A percentile compares a stretch with the other conserved stretches of the same genome.
Evolutionary conservation across 1,284 basidiomycete species (phyloP).

Genomic region (Lignosus rhinocerotis): DNA sequence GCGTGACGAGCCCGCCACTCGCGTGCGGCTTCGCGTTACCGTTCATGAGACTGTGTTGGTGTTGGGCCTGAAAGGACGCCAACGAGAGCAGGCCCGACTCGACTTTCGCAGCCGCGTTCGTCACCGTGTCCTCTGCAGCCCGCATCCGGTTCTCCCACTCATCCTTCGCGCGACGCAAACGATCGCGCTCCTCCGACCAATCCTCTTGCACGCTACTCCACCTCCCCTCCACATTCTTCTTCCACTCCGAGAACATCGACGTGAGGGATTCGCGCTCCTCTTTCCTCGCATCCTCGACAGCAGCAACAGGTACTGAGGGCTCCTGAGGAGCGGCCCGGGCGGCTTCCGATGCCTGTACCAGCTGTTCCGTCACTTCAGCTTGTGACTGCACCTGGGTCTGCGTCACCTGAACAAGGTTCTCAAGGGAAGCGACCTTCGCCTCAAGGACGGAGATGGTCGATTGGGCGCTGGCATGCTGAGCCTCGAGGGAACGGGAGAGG

Average conservation of each 20-base stretch:
- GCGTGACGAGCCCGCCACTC: constrained; percentile 60
- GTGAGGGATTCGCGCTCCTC: constrained; percentile 49
- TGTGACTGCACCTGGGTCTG: constrained; percentile 43
- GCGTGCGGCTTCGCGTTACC: constrained; percentile 44
- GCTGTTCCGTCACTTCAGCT: constrained; percentile 46
- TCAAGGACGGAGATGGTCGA: constrained; percentile 79
- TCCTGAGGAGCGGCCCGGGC: constrained; percentile 32
- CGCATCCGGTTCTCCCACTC: constrained; percentile 74
- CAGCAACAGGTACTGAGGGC: constrained; percentile 10
- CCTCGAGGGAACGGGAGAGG: constrained; percentile 73
- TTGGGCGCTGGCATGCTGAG: constrained; percentile 80
- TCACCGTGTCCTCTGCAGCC: constrained; percentile 44
- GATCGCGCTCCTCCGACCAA: constrained; percentile 81
- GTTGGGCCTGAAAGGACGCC: constrained; percentile 38
- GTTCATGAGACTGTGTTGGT: constrained; percentile 38
- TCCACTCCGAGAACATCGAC: constrained; percentile 62
- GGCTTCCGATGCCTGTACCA: constrained; percentile 43
- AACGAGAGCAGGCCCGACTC: constrained; percentile 48
- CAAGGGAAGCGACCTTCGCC: constrained; percentile 61
- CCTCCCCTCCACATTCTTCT: constrained; percentile 72
- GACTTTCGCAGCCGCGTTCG: constrained; percentile 40
- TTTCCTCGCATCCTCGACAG: constrained; percentile 32
- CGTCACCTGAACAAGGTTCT: constrained; percentile 52
- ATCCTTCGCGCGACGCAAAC: constrained; percentile 71
- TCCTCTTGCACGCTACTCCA: constrained; percentile 80